Base-by-base conservation (phyloP, 140 eudicot genomes). In the Flaveria floridana region DNA sequence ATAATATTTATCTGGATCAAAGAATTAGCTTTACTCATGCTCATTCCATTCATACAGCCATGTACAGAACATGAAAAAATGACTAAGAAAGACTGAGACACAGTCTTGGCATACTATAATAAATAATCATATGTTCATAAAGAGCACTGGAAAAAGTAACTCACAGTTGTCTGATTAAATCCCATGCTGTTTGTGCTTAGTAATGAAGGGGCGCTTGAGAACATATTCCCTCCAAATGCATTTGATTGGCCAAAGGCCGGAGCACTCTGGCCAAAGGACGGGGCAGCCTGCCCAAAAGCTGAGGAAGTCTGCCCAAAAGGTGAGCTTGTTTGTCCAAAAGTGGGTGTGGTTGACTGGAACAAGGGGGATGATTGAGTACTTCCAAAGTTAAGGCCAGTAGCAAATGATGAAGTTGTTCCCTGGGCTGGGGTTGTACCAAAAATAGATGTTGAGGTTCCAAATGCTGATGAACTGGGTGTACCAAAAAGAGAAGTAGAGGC, bases 101-200 rank as follows among this genome's bases (percentile, higher is more conserved):
- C 65, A 20, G 37, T 58, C 37, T 58, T 58, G 65, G 11, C 37
- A 3, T 21, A 57, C 61, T 53, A 6, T 53, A 6, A n/a, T 53
- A 53, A 53, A n/a, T 53, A 16, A 20, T 57, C 64, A 61, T 6
- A 25, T 23, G 67, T 13, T 23, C 41, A 11, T 12, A 61, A 25
- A 61, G 67, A 4, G 42, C 28, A 28, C 16, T 19, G 30, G 15
- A 30, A 50, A 30, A 65, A 83, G 75, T 51, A 78, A 82, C 98
- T 90, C 79, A 90, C 98, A 73, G 85, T 84, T 79, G 89, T 83
- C 78, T 86, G 98, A 75, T 86, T 85, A 75, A 90, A 93, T 48
- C 89, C 94, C 70, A 72, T 55, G 70, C 68, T 85, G 77, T 79
- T 76, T 5, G 85, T 77, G 34, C 79, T 58, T 34, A 73, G 81